These are phyloP conservation scores for Phytophthora tubulina DNA, from an alignment of 352 stramenopile genomes.

Conservation along the genomic window DNA sequence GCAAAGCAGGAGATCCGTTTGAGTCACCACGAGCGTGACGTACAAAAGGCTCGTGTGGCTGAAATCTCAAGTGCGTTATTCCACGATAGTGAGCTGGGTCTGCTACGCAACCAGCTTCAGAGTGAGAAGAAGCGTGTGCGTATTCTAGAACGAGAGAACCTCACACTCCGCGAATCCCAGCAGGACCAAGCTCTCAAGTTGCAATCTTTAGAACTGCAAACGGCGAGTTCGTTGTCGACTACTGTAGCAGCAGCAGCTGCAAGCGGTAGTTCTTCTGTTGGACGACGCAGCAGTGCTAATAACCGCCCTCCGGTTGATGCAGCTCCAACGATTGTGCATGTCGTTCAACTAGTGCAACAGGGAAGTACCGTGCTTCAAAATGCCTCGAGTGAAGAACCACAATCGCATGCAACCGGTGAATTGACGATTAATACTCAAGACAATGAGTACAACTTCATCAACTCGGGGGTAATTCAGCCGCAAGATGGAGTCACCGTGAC, in stretches of 20 bases:
- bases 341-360: not conserved
- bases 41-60: conserved; percentile 53
- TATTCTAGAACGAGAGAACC: conserved; percentile 65
- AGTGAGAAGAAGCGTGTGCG: conserved; percentile 73
- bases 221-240: conserved; percentile 19
- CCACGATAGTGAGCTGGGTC: conserved; percentile 57
- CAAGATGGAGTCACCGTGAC: not conserved
- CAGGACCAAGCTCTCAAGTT: conserved; percentile 64
- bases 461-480: not conserved
- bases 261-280: not conserved
- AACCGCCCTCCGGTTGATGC: conserved; percentile 1
- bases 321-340: not conserved
- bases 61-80: conserved; percentile 66
- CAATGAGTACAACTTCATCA: conserved; percentile 34
- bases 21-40: conserved; percentile 65
- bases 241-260: not conserved
- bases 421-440: conserved; percentile 16
- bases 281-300: not conserved
- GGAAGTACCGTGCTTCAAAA: not conserved
- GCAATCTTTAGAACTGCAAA: conserved; percentile 51
- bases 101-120: conserved; percentile 65
- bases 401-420: not conserved
- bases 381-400: conserved; percentile 5
- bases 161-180: conserved; percentile 58
- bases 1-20: conserved; percentile 78